Percentiles rank a stretch among this genome's conserved stretches.
phyloP scores from a whole-genome alignment of 129 eudicot genomes.

The Oenanthe sinensis region DNA sequence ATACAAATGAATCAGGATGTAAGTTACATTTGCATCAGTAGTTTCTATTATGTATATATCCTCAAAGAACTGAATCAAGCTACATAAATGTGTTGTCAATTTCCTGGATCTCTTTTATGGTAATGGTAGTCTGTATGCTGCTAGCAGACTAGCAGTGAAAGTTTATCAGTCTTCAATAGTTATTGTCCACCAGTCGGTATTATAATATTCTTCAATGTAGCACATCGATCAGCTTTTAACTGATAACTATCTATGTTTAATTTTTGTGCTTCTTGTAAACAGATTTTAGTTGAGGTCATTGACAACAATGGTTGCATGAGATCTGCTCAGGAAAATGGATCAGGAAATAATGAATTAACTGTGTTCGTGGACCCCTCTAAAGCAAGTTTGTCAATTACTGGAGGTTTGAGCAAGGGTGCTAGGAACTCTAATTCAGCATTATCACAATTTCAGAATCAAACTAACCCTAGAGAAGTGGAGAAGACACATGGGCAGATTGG shows the following conservation, averaged over 20 bases:
- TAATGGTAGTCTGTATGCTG: neutral
- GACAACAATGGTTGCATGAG: constrained; percentile 33
- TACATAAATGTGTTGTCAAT: neutral
- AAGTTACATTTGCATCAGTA: constrained; percentile 23
- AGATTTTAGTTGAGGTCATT: constrained; percentile 85
- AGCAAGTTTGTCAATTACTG: constrained; percentile 44
- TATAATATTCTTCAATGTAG: neutral
- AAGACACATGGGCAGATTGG: constrained; percentile 53
- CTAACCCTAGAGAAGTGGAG: constrained; percentile 45
- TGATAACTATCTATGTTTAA: constrained; percentile 4
- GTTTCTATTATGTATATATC: neutral
- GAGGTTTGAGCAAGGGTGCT: constrained; percentile 55
- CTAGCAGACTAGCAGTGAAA: neutral
- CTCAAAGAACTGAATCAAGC: neutral
- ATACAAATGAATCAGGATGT: constrained; percentile 97
- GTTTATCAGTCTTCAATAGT: neutral
- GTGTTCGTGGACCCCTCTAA: constrained; percentile 51
- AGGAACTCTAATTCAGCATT: constrained; percentile 40
- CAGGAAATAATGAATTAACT: constrained; percentile 39
- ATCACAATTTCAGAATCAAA: constrained; percentile 38
- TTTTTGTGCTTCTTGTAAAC: constrained; percentile 17
- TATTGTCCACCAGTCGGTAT: neutral
- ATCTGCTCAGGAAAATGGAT: constrained; percentile 50
- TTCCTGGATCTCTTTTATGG: neutral
- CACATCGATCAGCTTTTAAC: neutral